Evolutionary conservation across 345 rosid species (phyloP).

Genomic region (Eucalyptus marginata): DNA sequence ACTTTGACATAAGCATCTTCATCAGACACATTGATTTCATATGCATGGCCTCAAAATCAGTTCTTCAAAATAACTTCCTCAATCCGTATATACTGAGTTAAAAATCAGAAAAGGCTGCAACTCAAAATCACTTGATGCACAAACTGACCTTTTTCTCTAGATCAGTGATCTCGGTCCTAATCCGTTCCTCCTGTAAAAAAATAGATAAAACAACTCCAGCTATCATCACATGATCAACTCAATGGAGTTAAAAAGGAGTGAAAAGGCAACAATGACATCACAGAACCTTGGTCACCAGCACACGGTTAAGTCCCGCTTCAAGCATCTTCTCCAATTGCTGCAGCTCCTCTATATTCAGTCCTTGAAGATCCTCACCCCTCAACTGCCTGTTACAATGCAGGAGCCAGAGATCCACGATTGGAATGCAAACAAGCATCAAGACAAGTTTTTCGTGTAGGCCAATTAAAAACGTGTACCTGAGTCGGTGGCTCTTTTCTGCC

Average conservation of each 20-base stretch:
- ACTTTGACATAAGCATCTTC: background rate
- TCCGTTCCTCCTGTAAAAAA: conserved; percentile 24
- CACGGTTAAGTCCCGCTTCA: conserved; percentile 24
- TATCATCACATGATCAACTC: background rate
- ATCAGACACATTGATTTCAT: background rate
- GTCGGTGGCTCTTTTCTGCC: conserved; percentile 35
- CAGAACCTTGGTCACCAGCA: conserved; percentile 19
- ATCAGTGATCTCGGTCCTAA: conserved; percentile 28
- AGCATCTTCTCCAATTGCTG: conserved; percentile 32
- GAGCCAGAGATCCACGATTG: background rate
- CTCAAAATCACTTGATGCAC: background rate
- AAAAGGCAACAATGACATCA: background rate
- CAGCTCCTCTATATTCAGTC: conserved; percentile 33
- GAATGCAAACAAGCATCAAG: background rate
- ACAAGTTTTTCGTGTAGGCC: too few relatives aligned
- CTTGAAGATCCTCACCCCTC: conserved; percentile 47
- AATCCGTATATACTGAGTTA: background rate
- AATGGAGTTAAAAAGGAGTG: background rate
- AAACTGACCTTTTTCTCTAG: conserved; percentile 42
- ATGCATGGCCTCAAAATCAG: background rate
- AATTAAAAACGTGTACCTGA: conserved; percentile 17
- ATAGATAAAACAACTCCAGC: background rate
- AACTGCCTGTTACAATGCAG: conserved; percentile 16
- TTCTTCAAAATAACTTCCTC: background rate
- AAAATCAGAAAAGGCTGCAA: background rate